Evolutionary conservation across 2,329 filamentous ascomycete species (phyloP).

Genomic region (Hirsutella minnesotensis): DNA sequence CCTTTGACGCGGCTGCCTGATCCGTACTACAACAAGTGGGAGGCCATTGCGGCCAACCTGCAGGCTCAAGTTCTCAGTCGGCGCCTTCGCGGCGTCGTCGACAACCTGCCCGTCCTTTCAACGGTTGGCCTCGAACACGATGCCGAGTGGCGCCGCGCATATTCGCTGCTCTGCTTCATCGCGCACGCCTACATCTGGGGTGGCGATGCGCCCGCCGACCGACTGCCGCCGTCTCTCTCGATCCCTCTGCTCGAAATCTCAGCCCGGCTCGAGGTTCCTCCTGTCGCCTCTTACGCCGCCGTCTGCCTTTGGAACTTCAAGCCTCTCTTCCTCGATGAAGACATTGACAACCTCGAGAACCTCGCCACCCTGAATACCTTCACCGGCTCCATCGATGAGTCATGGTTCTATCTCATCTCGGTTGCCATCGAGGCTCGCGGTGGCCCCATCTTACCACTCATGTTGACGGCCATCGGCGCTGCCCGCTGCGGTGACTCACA

Average conservation of each 20-base stretch:
- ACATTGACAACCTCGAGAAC: constrained; percentile 74
- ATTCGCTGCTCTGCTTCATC: constrained; percentile 82
- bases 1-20: constrained; percentile 75
- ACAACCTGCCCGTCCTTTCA: constrained; percentile 71
- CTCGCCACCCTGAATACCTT: constrained; percentile 81
- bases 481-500: constrained; percentile 56
- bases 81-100: constrained; percentile 67
- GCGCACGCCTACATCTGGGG: constrained; percentile 95
- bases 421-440: constrained; percentile 91
- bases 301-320: constrained; percentile 96
- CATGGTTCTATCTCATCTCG: constrained; percentile 96
- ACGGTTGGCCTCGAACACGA: constrained; percentile 72
- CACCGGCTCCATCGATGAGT: constrained; percentile 89
- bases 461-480: constrained; percentile 77
- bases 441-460: constrained; percentile 74
- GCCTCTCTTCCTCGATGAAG: constrained; percentile 74
- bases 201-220: constrained; percentile 69
- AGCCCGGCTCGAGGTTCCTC: constrained; percentile 68
- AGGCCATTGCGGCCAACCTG: constrained; percentile 72
- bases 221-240: constrained; percentile 69
- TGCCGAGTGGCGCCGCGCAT: constrained; percentile 87
- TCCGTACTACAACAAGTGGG: constrained; percentile 92
- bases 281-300: constrained; percentile 87
- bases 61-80: constrained; percentile 79
- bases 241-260: constrained; percentile 72